Base-by-base conservation (phyloP, 2,329 filamentous ascomycete species). In the Trichophyton mentagrophytes region DNA sequence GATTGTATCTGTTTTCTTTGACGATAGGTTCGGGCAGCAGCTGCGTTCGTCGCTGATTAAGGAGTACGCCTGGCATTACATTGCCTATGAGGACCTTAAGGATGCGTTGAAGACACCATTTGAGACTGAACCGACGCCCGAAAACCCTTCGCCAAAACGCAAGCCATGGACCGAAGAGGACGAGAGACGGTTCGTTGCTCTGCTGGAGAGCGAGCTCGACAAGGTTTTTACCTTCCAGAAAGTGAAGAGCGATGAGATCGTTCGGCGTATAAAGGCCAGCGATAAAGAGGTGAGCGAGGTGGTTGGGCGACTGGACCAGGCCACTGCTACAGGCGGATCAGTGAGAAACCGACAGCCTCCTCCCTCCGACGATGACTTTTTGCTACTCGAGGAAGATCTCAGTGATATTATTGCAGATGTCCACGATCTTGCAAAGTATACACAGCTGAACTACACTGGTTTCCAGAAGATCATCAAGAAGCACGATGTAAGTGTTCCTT, bases 391-490 rank as follows among this genome's bases (percentile, higher is more conserved):
- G 77, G 89, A 96, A 72, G 90, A 96, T 69, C 77, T 99, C 69
- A 96, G 90, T 76, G 93, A 99, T 73, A 91, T 99, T 70, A 99
- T 99, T 72, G 93, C 93, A 67, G 92, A 99, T 70, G 93, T 99
- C 22, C 92, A 99, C 75, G 93, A 99, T 70, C 81, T 99, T 63
- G 91, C 93, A 73, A 97, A 97, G 77, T 99, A 96, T 73, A 95
- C 95, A 5, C 92, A 96, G 77, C 78, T 99, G 71, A 99, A 99
- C 77, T 99, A 99, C 72, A 97, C 92, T 0, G 93, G 93, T 3
- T 99, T 99, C 73, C 95, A 96, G 79, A 99, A 99, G 80, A 99
- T 99, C 65, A 96, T 99, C 76, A 99, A 99, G 81, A 99, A 99
- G 80, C 93, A 99, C 74, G 93, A 96, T 77, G 89, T 92, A 75